phyloP scores from a whole-genome alignment of 129 eudicot species.

The Flaveria robusta region DNA sequence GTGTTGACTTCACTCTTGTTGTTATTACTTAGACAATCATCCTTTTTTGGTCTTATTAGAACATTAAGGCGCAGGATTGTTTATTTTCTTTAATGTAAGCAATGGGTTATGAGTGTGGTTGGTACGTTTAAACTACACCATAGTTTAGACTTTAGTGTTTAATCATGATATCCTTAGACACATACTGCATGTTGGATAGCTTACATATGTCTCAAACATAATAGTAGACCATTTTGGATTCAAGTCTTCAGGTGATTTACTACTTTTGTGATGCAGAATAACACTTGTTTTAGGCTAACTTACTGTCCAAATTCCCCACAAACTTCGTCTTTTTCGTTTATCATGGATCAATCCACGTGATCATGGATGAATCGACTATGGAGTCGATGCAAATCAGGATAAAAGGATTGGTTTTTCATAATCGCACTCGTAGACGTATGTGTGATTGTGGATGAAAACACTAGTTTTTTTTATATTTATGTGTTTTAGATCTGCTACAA shows the following conservation, averaged over 20 bases:
- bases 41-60: constrained; percentile 25
- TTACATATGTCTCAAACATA: not conserved
- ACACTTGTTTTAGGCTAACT: not conserved
- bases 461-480: no score
- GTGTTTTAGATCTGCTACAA: no score
- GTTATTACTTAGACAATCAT: not conserved
- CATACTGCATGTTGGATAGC: not conserved
- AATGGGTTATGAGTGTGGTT: not conserved
- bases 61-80: constrained; percentile 7
- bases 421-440: no score
- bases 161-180: not conserved
- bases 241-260: not conserved
- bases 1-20: not conserved
- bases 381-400: no score
- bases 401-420: no score
- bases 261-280: not conserved
- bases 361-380: no score
- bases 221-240: not conserved
- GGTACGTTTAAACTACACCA: not conserved
- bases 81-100: constrained; percentile 1
- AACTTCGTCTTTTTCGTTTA: not conserved
- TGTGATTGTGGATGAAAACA: no score
- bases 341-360: not conserved
- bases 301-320: not conserved
- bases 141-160: not conserved